phyloP scores from a whole-genome alignment of 148 eudicot genomes.

The Rhododendron vialii region DNA sequence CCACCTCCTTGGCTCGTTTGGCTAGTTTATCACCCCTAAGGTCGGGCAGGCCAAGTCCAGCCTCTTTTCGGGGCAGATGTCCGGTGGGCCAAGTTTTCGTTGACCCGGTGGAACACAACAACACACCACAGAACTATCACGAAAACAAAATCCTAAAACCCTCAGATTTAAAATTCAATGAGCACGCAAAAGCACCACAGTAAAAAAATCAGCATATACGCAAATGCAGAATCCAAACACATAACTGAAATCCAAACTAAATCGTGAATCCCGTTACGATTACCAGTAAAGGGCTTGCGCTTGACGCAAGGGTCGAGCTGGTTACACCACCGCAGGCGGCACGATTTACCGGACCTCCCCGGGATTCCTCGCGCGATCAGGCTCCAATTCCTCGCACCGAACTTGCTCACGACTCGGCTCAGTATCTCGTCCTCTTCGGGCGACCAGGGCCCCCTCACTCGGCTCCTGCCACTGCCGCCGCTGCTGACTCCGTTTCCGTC shows the following conservation, averaged over 20 bases:
- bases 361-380: constrained; percentile 15
- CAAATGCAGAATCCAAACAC: neutral
- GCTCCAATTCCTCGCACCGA: constrained; percentile 19
- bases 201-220: neutral
- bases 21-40: neutral
- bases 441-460: constrained; percentile 18
- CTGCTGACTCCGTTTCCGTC: neutral
- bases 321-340: constrained; percentile 20
- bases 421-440: constrained; percentile 15
- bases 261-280: neutral
- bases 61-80: neutral
- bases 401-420: constrained; percentile 16
- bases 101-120: neutral
- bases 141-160: neutral
- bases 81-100: neutral
- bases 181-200: neutral
- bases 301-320: constrained; percentile 19
- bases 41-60: neutral
- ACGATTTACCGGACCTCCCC: constrained; percentile 14
- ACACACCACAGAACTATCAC: neutral
- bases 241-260: neutral
- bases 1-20: neutral
- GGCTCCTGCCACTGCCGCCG: neutral
- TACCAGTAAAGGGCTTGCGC: constrained; percentile 48
- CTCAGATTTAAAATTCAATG: constrained; percentile 1